phyloP scores from a whole-genome alignment of 768 basidiomycete genomes.

The Auricularia cornea region DNA sequence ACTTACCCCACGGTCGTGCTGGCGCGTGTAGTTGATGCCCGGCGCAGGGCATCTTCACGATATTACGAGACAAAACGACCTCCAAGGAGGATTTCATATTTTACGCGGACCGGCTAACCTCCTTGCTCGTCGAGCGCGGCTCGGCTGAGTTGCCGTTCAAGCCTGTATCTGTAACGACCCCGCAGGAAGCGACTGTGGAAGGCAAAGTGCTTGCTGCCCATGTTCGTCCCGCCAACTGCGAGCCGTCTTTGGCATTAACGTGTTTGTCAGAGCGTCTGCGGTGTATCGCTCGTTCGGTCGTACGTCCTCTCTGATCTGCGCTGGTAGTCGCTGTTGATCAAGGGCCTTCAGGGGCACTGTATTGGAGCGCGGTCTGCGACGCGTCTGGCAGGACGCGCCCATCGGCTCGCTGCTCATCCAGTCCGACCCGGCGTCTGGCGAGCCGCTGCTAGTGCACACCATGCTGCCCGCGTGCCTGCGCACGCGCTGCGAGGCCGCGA shows the following conservation, averaged over 20 bases:
- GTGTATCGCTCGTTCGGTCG: constrained; percentile 85
- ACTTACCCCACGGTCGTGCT: constrained; percentile 6
- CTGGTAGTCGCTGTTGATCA: too few species aligned
- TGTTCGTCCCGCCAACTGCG: constrained; percentile 29
- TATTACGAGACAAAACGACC: constrained; percentile 65
- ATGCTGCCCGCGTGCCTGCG: constrained; percentile 73
- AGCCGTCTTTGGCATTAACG: background rate
- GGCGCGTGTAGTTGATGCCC: background rate
- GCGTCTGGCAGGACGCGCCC: constrained; percentile 78
- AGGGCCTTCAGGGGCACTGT: constrained; percentile 56
- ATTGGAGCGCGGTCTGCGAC: constrained; percentile 87
- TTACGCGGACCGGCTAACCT: constrained; percentile 81
- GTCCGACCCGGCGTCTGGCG: constrained; percentile 73
- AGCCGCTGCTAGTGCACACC: constrained; percentile 77
- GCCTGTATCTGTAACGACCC: constrained; percentile 55
- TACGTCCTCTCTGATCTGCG: constrained; percentile 29
- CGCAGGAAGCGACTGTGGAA: constrained; percentile 41
- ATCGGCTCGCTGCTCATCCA: constrained; percentile 89
- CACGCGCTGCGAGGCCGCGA: constrained; percentile 48
- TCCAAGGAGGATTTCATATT: constrained; percentile 84
- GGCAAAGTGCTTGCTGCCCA: constrained; percentile 59
- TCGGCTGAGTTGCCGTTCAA: constrained; percentile 73
- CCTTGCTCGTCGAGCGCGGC: constrained; percentile 76
- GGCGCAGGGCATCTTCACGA: constrained; percentile 78
- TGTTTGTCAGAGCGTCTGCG: constrained; percentile 57